Base-by-base conservation (phyloP, 352 stramenopile genomes). In the Phytopythium ostracodes region DNA sequence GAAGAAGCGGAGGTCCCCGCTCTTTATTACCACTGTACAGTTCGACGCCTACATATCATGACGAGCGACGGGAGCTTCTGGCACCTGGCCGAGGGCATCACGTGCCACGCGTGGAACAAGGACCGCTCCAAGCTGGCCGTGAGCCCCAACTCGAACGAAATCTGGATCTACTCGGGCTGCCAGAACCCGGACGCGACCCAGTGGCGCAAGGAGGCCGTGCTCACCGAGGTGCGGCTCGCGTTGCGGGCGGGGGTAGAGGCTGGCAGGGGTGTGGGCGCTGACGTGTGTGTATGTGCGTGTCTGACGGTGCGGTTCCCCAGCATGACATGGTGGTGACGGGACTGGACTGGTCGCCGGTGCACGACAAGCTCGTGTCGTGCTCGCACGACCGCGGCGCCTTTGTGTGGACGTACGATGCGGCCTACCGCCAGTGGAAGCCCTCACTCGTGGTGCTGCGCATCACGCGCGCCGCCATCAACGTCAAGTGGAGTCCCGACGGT, bases 381-480 rank as follows among this genome's bases (percentile, higher is more conserved):
- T 96, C 88, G 49, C 94, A 98, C 68, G 94, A 98, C 70, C 87
- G 92, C 52, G 96, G 95, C 58, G 94, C 94, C 35, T 98, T 98
- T 58, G 94, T 98, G 40, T 98, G 94, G 94, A 96, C 88, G 46
- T 98, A 90, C 63, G 88, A 97, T 31, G 59, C 76, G 17, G 70
- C 81, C n/a, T 87, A 87, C 56, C 81, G 84, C 29, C 76, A 91
- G 67, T 98, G 94, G 94, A 97, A 97, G 61, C 94, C 91, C 46
- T 85, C 84, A 58, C 79, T 98, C 12, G 92, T 97, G 24, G 89
- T 98, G 60, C 68, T 98, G 56, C 91, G 90, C 56, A 92, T 98
- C 61, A 88, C 91, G 51, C 89, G 92, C 54, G 93, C 92, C 0
- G 93, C 94, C 31, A 90, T 96, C 27, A 92, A 96, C 68, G 91